A percentile compares a stretch with the other conserved stretches of the same genome.
Conservation (phyloP, 2,329 filamentous ascomycete species). For the Leptographium procerum region DNA sequence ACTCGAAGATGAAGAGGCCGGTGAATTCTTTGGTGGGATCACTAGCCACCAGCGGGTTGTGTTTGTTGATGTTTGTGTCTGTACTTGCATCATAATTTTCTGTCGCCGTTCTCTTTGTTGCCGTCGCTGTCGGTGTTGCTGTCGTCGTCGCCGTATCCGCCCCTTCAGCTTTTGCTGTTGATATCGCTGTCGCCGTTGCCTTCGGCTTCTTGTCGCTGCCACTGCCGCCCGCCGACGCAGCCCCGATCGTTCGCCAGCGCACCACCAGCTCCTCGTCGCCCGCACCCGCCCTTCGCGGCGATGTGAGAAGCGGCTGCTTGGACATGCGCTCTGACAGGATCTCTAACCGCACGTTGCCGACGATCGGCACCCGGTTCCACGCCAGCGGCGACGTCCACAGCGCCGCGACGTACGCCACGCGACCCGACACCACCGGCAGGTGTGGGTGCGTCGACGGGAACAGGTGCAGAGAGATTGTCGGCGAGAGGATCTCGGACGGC, state of each 20-base stretch:
- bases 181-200: not conserved
- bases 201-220: not conserved
- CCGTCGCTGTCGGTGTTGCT: not conserved
- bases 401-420: slow-evolving; percentile 82
- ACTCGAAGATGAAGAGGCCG: slow-evolving; percentile 90
- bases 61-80: not conserved
- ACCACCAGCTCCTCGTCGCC: slow-evolving; percentile 75
- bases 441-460: slow-evolving; percentile 72
- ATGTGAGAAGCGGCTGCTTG: slow-evolving; percentile 37
- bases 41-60: slow-evolving; percentile 23
- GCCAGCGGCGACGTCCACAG: slow-evolving; percentile 93
- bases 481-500: slow-evolving; percentile 65
- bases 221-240: not conserved
- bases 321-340: slow-evolving; percentile 87
- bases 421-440: slow-evolving; percentile 83
- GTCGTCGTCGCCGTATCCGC: too few species aligned
- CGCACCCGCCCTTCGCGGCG: slow-evolving; percentile 35
- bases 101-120: not conserved
- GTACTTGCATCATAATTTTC: too few species aligned
- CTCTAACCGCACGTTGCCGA: slow-evolving; percentile 79
- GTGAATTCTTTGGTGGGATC: slow-evolving; percentile 57
- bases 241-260: slow-evolving; percentile 64
- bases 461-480: slow-evolving; percentile 59
- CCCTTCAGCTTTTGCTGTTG: too few species aligned
- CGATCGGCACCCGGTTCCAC: slow-evolving; percentile 84